Conservation (phyloP, 352 stramenopile genomes). For the Thalassiosira sp. region DNA sequence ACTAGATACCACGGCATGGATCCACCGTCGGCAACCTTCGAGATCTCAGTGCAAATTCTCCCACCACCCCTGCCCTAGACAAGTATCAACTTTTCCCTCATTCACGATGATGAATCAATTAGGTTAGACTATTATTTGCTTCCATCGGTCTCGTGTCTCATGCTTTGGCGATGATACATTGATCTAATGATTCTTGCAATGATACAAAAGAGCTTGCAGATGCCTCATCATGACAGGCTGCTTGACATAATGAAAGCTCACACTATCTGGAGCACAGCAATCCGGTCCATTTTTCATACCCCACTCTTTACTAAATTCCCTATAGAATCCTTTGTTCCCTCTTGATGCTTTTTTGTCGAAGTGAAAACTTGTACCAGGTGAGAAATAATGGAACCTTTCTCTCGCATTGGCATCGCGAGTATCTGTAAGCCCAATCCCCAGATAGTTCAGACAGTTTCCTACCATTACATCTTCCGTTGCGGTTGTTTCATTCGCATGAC, state of each 20-base stretch:
- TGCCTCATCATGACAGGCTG: conserved; percentile 71
- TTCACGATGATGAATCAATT: no score
- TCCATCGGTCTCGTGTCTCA: no score
- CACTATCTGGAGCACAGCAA: conserved; percentile 82
- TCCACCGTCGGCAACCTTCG: no score
- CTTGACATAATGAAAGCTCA: conserved; percentile 86
- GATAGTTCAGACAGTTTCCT: conserved; percentile 65
- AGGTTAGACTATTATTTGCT: no score
- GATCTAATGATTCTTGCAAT: no score
- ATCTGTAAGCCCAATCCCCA: conserved; percentile 70
- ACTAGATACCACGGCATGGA: no score
- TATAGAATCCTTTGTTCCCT: conserved; percentile 43
- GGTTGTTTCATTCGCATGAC: conserved; percentile 42
- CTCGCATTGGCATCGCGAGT: conserved; percentile 67
- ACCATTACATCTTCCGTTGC: conserved; percentile 81
- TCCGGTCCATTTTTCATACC: conserved; percentile 64
- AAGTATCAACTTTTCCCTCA: no score
- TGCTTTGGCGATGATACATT: no score
- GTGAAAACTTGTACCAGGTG: conserved; percentile 79
- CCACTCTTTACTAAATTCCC: conserved; percentile 81
- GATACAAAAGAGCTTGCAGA: conserved; percentile 62
- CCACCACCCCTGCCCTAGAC: no score
- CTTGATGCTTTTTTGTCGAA: conserved; percentile 58
- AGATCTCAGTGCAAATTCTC: no score
- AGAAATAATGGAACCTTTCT: conserved; percentile 84